Evolutionary conservation across 805 yeast genomes (phyloP).

Genomic region (Saturnispora kantuleensis): DNA sequence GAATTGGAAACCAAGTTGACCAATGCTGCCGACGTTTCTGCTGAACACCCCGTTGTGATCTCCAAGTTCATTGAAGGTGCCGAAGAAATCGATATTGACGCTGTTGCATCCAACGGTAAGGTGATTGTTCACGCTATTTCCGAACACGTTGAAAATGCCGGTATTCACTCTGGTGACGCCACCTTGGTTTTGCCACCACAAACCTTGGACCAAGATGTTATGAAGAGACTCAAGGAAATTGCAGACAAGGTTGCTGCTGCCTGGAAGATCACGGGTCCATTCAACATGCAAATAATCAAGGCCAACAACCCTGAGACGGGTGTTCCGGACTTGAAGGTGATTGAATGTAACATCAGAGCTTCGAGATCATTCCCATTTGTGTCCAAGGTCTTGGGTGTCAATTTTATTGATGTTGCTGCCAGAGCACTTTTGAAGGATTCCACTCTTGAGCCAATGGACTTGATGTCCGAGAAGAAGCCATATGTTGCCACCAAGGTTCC

Average conservation of each 20-base stretch:
- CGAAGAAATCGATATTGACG: slow-evolving; percentile 94
- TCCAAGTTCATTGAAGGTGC: slow-evolving; percentile 95
- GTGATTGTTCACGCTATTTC: slow-evolving; percentile 92
- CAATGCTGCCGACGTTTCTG: slow-evolving; percentile 85
- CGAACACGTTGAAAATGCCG: slow-evolving; percentile 98
- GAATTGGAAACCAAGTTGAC: slow-evolving; percentile 78
- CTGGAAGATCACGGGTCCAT: slow-evolving; percentile 93
- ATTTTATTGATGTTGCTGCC: slow-evolving; percentile 92
- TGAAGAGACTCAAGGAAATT: slow-evolving; percentile 82
- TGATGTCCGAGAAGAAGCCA: slow-evolving; percentile 65
- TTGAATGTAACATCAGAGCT: slow-evolving; percentile 97
- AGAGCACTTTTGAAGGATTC: slow-evolving; percentile 69
- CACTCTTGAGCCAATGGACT: slow-evolving; percentile 70
- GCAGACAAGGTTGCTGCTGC: slow-evolving; percentile 96
- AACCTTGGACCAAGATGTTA: slow-evolving; percentile 86
- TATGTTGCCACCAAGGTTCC: slow-evolving; percentile 97
- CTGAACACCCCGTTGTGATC: slow-evolving; percentile 96
- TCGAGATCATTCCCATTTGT: slow-evolving; percentile 99
- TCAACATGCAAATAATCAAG: slow-evolving; percentile 90
- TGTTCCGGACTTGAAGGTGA: slow-evolving; percentile 73
- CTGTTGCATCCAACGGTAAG: slow-evolving; percentile 83
- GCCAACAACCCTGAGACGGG: slow-evolving; percentile 84
- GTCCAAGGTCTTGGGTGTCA: slow-evolving; percentile 90
- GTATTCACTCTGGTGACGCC: slow-evolving; percentile 99
- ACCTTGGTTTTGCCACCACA: slow-evolving; percentile 96